Evolutionary conservation across 495 filamentous ascomycete genomes (phyloP).

Genomic region (Lichenothelia convexa): DNA sequence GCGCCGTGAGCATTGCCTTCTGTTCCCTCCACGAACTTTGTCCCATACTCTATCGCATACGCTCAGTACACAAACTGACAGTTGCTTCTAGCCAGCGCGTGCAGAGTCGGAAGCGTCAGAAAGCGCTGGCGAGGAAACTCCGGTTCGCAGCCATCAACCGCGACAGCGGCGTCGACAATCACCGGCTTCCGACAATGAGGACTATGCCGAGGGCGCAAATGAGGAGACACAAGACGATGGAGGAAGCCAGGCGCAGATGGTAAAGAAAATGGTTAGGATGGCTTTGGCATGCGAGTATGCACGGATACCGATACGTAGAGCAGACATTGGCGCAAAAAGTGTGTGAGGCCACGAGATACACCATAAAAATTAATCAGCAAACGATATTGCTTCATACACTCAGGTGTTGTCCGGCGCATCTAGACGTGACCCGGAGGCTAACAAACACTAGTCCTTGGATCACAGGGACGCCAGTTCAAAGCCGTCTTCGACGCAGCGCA

Average conservation of each 20-base stretch:
- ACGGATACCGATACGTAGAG: constrained; percentile 54
- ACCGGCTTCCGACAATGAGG: constrained; percentile 7
- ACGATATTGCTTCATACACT: too few species aligned
- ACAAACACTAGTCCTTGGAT: constrained; percentile 23
- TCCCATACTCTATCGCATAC: background rate
- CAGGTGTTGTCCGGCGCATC: background rate
- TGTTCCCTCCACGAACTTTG: background rate
- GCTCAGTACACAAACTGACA: background rate
- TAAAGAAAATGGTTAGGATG: constrained; percentile 82
- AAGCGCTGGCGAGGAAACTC: background rate
- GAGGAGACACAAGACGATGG: constrained; percentile 17
- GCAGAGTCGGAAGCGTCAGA: background rate
- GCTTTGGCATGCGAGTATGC: constrained; percentile 77
- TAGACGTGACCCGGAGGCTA: background rate
- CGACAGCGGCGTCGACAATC: constrained; percentile 8
- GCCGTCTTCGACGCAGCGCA: constrained; percentile 23
- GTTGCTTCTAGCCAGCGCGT: too few species aligned
- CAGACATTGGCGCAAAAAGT: constrained; percentile 65
- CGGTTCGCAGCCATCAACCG: background rate
- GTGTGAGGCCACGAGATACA: constrained; percentile 1
- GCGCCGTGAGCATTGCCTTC: constrained; percentile 1
- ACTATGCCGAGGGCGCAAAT: constrained; percentile 15
- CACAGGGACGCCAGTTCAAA: constrained; percentile 19
- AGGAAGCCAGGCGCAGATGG: constrained; percentile 44
- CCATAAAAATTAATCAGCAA: background rate